Base-by-base conservation (phyloP, 2,329 filamentous ascomycete species). In the Thermomyces lanuginosus region DNA sequence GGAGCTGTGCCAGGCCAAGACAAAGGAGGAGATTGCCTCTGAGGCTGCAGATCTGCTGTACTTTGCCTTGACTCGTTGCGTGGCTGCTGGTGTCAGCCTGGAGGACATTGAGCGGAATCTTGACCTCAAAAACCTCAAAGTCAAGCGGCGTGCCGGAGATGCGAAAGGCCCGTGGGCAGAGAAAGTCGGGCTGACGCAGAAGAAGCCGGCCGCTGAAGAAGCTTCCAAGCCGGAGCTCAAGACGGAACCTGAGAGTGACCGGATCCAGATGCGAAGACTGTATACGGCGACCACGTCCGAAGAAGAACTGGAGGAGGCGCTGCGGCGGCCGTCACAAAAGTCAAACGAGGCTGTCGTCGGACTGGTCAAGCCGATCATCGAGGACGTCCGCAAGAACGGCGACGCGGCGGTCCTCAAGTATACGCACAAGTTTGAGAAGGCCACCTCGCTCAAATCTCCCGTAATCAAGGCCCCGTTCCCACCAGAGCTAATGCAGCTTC, bases 351-450 rank as follows among this genome's bases (percentile, higher is more conserved):
- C 79, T 32, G 93, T 98, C 39, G 74, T 95, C 59, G 74, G 74
- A 36, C 86, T 95, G 27, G 81, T 92, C 32, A 72, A 70, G 18
- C 89, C 89, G 1, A 98, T 98, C 42, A 82, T 98, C 45, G 72
- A 86, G 31, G 79, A 84, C 24, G 77, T 98, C 29, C 78, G 75
- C 30, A 65, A 70, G 22, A 72, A 79, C 17, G 89, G 89, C 28
- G 89, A 98, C 55, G 76, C 76, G 43, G 84, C 82, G 3, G 65
- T 98, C 13, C 66, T 98, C 22, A 76, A 79, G 26, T 95, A 92
- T 54, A 95, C 89, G 1, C 84, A 93, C 66, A 92, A 91, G 53
- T 98, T 98, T 41, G 89, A 98, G 49, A 92, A 86, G 59, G 89
- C 86, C 1, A 92, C 81, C 1, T 86, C 80, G 2, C 63, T 98